These are phyloP conservation scores for Aristolochia californica DNA, from an alignment of 164 flowering plant species.

Conservation along the genomic window DNA sequence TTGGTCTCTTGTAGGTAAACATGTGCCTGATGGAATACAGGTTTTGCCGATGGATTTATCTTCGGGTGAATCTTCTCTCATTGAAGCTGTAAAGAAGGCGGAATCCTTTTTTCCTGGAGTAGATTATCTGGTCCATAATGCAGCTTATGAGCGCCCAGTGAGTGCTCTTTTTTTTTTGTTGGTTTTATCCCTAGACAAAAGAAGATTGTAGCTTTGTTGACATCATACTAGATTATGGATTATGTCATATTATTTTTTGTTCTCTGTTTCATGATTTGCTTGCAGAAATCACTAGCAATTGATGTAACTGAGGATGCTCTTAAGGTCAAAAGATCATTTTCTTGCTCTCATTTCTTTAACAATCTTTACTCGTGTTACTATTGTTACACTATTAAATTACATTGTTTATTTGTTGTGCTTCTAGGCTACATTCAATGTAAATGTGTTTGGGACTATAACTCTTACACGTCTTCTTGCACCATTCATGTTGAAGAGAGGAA, in stretches of 20 bases:
- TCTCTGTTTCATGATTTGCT: constrained; percentile 4
- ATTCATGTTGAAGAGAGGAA: constrained; percentile 69
- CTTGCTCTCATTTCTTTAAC: not conserved
- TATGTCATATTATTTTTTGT: too few species aligned
- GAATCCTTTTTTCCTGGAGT: constrained; percentile 73
- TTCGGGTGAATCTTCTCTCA: constrained; percentile 63
- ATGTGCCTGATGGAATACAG: constrained; percentile 70
- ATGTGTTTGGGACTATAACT: constrained; percentile 81
- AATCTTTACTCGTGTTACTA: not conserved
- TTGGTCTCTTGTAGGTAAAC: constrained; percentile 41
- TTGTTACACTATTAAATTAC: not conserved
- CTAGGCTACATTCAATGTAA: constrained; percentile 68
- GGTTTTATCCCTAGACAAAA: too few species aligned
- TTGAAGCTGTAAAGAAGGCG: constrained; percentile 62
- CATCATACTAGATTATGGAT: too few species aligned
- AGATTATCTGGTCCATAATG: constrained; percentile 91
- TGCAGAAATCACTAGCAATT: constrained; percentile 78
- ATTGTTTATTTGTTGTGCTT: not conserved
- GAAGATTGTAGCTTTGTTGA: too few species aligned
- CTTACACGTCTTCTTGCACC: constrained; percentile 72
- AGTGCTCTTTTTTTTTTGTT: constrained; percentile 17
- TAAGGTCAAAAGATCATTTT: constrained; percentile 39
- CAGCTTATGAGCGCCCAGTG: constrained; percentile 92
- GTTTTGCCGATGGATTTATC: constrained; percentile 78
- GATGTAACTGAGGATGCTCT: constrained; percentile 67